Evolutionary conservation across 192 early-diverging fungal genomes (phyloP), one percentile per base, ranked within the genome.

Genomic region (Obelidium mucronatum): DNA sequence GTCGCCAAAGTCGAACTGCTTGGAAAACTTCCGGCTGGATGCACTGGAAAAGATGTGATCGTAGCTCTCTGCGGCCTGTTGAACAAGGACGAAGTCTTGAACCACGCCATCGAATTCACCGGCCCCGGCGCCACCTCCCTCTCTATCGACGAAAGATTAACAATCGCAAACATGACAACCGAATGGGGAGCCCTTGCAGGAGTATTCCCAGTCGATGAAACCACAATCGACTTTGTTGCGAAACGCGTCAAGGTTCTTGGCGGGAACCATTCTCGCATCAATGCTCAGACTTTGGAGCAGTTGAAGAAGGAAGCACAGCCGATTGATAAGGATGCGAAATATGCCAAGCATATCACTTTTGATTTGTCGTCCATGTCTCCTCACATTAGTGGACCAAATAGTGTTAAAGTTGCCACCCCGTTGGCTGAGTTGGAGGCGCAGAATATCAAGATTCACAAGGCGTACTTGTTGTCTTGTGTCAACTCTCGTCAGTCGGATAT

Each of bases 141-240:
- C 66, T 84, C 88, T 0, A 86, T 99, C 13, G 95, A 96, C 77
- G 96, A 97, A 62, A 91, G 96, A 11, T 85, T 99, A 66, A 95
- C 97, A 54, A 95, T 99, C 73, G 91, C 96, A 75, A 99, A 99
- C 84, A 98, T 99, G 97, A 99, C 97, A 3, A 99, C 97, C 37
- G 97, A 99, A 81, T 99, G 97, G 97, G 97, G 97, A 79, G 95
- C 96, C 6, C 87, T 99, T 28, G 97, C 96, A 52, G 97, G 97
- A 40, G 88, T 99, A 6, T 99, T 99, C 80, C 93, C 95, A 2
- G 94, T 97, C 24, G 96, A 99, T 83, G 86, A 91, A 4, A 78
- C 85, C 1, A 93, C 94, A 0, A 87, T 48, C 79, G 85, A 24
- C 40, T 93, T 63, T 37, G 40, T 13, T 78, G 90, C 33, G 86